phyloP scores from a whole-genome alignment of 2,329 filamentous ascomycete species.

The Graphilbum ipis-grandicollis region DNA sequence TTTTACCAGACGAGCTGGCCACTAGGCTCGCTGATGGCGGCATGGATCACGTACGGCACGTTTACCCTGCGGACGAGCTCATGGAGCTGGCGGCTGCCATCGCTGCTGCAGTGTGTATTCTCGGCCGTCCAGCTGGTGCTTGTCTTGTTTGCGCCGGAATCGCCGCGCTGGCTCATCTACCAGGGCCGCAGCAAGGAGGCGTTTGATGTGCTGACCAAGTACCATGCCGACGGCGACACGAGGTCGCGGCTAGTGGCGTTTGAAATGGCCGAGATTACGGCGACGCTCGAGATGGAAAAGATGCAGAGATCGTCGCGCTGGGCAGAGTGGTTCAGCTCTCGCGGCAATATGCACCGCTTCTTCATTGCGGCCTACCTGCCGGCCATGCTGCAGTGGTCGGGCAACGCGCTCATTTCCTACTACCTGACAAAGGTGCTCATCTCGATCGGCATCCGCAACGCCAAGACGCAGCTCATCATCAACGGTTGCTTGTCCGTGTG shows the following conservation, averaged over 20 bases:
- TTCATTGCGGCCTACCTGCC: conserved; percentile 6
- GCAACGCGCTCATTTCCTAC: conserved; percentile 9
- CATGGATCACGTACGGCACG: conserved; percentile 55
- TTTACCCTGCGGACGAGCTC: conserved; percentile 11
- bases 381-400: conserved; percentile 8
- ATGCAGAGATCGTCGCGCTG: conserved; percentile 4
- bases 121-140: conserved; percentile 8
- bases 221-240: conserved; percentile 8
- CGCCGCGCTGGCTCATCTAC: conserved; percentile 13
- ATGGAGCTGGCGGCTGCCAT: conserved; percentile 17
- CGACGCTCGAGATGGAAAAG: conserved; percentile 7
- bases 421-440: conserved; percentile 4
- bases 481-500: conserved; percentile 3
- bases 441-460: conserved; percentile 3
- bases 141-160: conserved; percentile 11
- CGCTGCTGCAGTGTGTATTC: not conserved
- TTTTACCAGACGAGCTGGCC: conserved; percentile 75
- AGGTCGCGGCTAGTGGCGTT: conserved; percentile 6
- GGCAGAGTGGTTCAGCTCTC: conserved; percentile 6
- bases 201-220: conserved; percentile 5
- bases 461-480: conserved; percentile 3
- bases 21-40: conserved; percentile 53
- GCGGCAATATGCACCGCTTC: conserved; percentile 9
- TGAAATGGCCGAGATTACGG: conserved; percentile 8
- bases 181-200: conserved; percentile 8